A percentile compares a stretch with the other conserved stretches of the same genome.
Conservation (phyloP, 768 basidiomycete genomes). For the Termitomyces sp. region DNA sequence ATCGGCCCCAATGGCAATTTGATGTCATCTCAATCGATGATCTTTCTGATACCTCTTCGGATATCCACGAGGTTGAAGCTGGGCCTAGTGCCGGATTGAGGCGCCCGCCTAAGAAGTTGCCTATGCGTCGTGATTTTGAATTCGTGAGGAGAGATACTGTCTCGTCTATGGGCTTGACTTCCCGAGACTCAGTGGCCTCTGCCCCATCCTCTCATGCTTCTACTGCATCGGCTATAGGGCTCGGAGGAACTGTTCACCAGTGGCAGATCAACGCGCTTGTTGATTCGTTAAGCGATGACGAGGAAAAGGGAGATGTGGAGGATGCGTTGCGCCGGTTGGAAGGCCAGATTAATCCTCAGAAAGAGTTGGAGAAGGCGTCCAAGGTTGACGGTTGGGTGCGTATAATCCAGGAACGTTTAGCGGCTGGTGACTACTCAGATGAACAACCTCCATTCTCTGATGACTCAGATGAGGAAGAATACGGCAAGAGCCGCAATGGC, state of each 20-base stretch:
- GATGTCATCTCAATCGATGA: constrained; percentile 79
- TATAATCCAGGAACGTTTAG: constrained; percentile 62
- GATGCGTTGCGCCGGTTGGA: constrained; percentile 77
- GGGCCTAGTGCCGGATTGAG: constrained; percentile 45
- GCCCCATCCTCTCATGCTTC: constrained; percentile 37
- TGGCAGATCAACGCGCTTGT: constrained; percentile 83
- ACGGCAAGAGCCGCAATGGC: constrained; percentile 11
- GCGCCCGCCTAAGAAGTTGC: constrained; percentile 53
- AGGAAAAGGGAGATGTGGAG: constrained; percentile 75
- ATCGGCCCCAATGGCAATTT: constrained; percentile 50
- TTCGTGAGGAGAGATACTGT: constrained; percentile 71
- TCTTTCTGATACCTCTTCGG: constrained; percentile 72
- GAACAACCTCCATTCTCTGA: constrained; percentile 56
- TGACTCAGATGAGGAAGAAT: constrained; percentile 29
- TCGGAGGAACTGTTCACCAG: constrained; percentile 54
- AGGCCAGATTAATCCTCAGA: constrained; percentile 75
- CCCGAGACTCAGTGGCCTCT: constrained; percentile 54
- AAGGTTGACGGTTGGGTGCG: constrained; percentile 85
- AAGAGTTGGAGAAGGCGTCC: constrained; percentile 61
- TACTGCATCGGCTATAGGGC: constrained; percentile 30
- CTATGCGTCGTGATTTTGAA: constrained; percentile 75
- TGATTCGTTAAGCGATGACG: constrained; percentile 70
- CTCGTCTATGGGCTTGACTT: constrained; percentile 74
- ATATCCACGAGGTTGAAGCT: constrained; percentile 28
- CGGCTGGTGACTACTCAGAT: constrained; percentile 56